Percentiles rank a stretch among this genome's conserved stretches.
Conservation (phyloP, 164 flowering plant genomes). For the Hamamelis virginiana region DNA sequence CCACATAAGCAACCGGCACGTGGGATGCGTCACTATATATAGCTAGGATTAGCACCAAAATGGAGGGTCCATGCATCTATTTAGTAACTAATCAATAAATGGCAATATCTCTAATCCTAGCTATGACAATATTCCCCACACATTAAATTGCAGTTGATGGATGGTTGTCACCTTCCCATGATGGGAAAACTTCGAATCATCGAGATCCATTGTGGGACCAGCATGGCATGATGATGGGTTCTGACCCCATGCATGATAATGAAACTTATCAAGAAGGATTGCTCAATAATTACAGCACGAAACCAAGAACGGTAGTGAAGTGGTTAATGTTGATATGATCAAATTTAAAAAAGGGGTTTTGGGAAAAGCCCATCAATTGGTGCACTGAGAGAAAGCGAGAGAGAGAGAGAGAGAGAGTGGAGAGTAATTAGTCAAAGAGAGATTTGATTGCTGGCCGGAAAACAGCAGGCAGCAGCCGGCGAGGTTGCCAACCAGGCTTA, state of each 20-base stretch:
- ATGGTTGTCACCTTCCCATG: conserved; percentile 17
- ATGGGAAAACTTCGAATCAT: conserved; percentile 11
- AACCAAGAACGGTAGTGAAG: not conserved
- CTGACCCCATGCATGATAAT: conserved; percentile 21
- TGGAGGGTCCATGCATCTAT: too few relatives aligned
- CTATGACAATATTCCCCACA: too few relatives aligned
- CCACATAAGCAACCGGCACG: too few relatives aligned
- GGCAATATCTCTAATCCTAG: too few relatives aligned
- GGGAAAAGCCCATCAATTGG: not conserved
- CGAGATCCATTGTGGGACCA: conserved; percentile 16
- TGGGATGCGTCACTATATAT: too few relatives aligned
- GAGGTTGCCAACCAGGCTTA: conserved; percentile 21
- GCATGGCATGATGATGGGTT: conserved; percentile 4
- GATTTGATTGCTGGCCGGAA: conserved; percentile 18
- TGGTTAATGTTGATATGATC: not conserved
- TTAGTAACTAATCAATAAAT: too few relatives aligned
- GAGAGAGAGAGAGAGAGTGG: not conserved
- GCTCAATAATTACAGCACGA: conserved; percentile 15
- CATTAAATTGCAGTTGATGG: too few relatives aligned
- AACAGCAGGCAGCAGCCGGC: conserved; percentile 4
- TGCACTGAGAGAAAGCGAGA: too few relatives aligned
- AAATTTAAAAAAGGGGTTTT: not conserved
- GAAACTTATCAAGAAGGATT: conserved; percentile 4
- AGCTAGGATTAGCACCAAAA: too few relatives aligned
- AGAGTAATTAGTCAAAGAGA: conserved; percentile 15